Base-by-base conservation (phyloP, 371 early-diverging fungal genomes). In the Zychaea mexicana region DNA sequence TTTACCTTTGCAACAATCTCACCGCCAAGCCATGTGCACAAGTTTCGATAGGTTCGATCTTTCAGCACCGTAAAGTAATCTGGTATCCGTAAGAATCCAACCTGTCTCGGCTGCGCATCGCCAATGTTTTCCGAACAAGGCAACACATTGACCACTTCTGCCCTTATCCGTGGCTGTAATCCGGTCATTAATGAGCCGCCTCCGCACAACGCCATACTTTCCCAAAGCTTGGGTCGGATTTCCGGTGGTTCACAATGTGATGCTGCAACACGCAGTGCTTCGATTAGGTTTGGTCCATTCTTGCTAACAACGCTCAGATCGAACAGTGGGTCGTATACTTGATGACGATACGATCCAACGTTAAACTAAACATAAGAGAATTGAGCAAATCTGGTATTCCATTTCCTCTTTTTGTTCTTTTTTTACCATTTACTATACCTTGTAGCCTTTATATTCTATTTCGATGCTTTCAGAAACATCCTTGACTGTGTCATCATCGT, bases 1-100 rank as follows among this genome's bases (percentile, higher is more conserved):
- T 15, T 69, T 81, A 94, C 93, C 88, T 91, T 92, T 30, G 92
- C 90, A 31, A 90, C 88, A 68, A 94, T 90, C 39, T 83, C 84
- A 28, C 85, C 91, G 5, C 95, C 95, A 28, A 93, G 69, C 80
- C 85, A 93, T 12, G 87, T 82, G 2, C 86, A 82, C 55, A 70
- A 77, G 31, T 70, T 69, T 22, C 90, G 88, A 39, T 85, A 79
- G 57, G 79, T 78, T 32, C 84, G 71, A 12, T 92, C 91, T 71
- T 89, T 90, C 31, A 88, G 81, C 4, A 80, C 75, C 10, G 89
- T 83, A 61, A 93, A 90, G 65, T 91, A 93, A 26, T 93, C 95
- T 2, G 94, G 91, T 61, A 93, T 77, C 69, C 85, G 81, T 49
- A 86, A 68, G 68, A 89, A 92, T 73, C 83, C 88, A 47, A 91